A percentile compares a stretch with the other conserved stretches of the same genome.
Evolutionary conservation across 331 rosid genomes (phyloP).

Genomic region (Acacia concinna): DNA sequence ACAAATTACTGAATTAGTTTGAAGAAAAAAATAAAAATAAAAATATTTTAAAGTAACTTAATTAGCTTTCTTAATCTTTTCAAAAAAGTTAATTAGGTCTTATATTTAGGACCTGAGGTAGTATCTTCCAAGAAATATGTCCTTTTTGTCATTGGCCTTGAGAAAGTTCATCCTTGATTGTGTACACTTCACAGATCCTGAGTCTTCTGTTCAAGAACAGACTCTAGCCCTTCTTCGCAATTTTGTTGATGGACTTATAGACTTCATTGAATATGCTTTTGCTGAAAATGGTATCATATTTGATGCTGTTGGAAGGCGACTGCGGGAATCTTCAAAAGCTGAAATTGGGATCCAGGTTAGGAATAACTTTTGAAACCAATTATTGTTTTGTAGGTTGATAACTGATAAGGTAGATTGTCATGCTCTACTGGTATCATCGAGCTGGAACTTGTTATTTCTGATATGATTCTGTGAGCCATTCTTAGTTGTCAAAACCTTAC

Average conservation of each 20-base stretch:
- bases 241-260: constrained; percentile 76
- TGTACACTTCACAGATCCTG: constrained; percentile 65
- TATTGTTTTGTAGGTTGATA: not conserved
- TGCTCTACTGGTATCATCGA: not conserved
- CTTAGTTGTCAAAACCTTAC: not conserved
- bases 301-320: constrained; percentile 73
- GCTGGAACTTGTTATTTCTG: not conserved
- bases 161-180: constrained; percentile 19
- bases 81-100: no score
- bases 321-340: constrained; percentile 57
- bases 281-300: constrained; percentile 72
- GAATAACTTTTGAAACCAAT: constrained; percentile 32
- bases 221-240: constrained; percentile 84
- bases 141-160: not conserved
- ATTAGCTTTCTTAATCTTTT: no score
- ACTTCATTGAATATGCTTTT: constrained; percentile 63
- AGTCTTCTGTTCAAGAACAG: constrained; percentile 80
- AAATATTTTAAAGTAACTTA: no score
- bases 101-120: no score
- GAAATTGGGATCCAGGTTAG: constrained; percentile 84
- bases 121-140: constrained; percentile 3
- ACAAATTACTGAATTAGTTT: no score
- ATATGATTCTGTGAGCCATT: not conserved
- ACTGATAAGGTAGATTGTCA: not conserved
- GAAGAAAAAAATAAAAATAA: no score